phyloP scores from a whole-genome alignment of 352 stramenopile genomes.

The Blastocystis sp. region DNA sequence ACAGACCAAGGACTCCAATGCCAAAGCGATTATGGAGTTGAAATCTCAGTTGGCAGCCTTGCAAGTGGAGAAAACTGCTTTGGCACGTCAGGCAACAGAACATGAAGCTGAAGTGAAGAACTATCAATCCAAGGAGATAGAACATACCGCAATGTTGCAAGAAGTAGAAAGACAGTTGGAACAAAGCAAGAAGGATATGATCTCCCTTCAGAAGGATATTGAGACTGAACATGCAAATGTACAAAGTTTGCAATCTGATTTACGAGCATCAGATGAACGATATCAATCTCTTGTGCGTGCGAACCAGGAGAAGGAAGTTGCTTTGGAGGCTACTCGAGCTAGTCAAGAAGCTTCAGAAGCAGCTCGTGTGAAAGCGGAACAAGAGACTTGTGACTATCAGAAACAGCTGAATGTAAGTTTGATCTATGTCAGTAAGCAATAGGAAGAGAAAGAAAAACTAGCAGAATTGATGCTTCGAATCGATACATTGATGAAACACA shows the following conservation, averaged over 20 bases:
- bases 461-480: conserved; percentile 26
- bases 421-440: not conserved
- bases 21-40: not conserved
- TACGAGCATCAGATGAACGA: not conserved
- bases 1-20: not conserved
- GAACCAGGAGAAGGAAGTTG: conserved; percentile 23
- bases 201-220: conserved; percentile 11
- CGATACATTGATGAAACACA: conserved; percentile 1
- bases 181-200: not conserved
- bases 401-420: not conserved
- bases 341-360: not conserved
- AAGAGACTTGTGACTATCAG: not conserved
- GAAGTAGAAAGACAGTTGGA: conserved; percentile 8
- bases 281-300: not conserved
- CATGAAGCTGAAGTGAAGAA: not conserved
- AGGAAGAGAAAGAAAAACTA: conserved; percentile 9
- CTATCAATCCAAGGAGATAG: not conserved
- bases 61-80: not conserved
- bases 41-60: not conserved
- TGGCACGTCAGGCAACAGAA: not conserved
- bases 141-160: not conserved
- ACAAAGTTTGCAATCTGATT: not conserved
- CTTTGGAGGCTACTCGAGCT: not conserved
- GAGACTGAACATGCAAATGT: not conserved
- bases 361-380: not conserved